Base-by-base conservation (phyloP, 768 basidiomycete species). In the Daedaleopsis sinensis region DNA sequence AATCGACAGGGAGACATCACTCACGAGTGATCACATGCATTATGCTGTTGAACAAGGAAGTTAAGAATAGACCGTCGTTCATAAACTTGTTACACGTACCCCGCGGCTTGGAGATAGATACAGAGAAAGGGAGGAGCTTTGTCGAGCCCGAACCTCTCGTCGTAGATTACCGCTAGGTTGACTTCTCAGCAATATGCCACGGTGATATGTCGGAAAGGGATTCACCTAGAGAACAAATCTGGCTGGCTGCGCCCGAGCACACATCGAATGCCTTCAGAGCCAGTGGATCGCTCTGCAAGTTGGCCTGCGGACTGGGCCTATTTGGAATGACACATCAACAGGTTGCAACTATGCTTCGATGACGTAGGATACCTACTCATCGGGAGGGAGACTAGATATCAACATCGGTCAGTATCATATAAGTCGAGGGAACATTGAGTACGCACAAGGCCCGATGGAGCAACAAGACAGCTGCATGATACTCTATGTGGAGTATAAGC, bases 371-470 rank as follows among this genome's bases (percentile, higher is more conserved):
- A 59, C 77, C 65, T 73, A 89, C 90, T 84, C 81, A 67, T 84
- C 87, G 66, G 89, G 87, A 2, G 90, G 89, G 71, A 91, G 86
- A 66, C 90, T 91, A 36, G 48, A 15, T 18, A 46, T 55, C 63
- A 37, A 68, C 21, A 70, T 54, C 15, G 60, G 58, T 4, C 55
- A 24, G 4, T 55, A 38, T 37, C 47, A 49, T 49, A 48, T 8
- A 16, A 49, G 58, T 24, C 11, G 63, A 39, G 39, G 48, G 16
- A 1, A 11, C 32, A 52, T 46, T 18, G 16, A 38, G 21, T 24
- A 81, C 91, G 80, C 72, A 92, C 91, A 91, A 93, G 16, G 89
- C 90, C 54, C 91, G 82, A 72, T 93, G 83, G 42, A 93, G 78
- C 39, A 93, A 76, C 13, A 93, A 77, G 5, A 93, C 86, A 18